phyloP scores from a whole-genome alignment of 345 rosid species.

The Draba incana region DNA sequence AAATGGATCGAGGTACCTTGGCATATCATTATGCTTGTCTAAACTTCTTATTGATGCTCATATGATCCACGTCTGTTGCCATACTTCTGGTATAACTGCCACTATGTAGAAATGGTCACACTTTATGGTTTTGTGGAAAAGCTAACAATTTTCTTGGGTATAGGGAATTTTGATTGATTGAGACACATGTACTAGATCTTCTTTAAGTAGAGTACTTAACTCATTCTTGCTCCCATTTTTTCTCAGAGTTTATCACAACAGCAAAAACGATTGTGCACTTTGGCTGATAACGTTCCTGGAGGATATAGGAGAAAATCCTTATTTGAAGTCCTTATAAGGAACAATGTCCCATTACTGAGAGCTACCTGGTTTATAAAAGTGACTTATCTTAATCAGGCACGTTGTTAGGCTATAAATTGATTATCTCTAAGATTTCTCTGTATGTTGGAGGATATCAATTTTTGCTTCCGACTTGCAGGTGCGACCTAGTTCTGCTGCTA shows the following conservation, averaged over 20 bases:
- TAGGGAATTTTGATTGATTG: constrained; percentile 11
- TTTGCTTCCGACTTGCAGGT: constrained; percentile 61
- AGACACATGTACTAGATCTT: constrained; percentile 7
- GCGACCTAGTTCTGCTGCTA: constrained; percentile 64
- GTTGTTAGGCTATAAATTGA: neutral
- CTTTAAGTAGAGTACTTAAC: constrained; percentile 22
- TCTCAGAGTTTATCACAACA: constrained; percentile 81
- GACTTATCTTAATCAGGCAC: constrained; percentile 96
- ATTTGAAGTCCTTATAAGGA: constrained; percentile 89
- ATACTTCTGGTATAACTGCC: constrained; percentile 14
- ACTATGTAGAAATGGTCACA: constrained; percentile 6
- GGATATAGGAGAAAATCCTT: constrained; percentile 73
- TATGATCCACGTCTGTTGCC: constrained; percentile 15
- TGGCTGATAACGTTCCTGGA: constrained; percentile 93
- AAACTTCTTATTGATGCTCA: constrained; percentile 14
- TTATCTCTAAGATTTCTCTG: constrained; percentile 2
- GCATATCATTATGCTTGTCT: constrained; percentile 21
- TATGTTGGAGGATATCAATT: constrained; percentile 33
- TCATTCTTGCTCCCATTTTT: constrained; percentile 25
- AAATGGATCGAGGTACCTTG: constrained; percentile 95
- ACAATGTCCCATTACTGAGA: constrained; percentile 91
- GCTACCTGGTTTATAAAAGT: constrained; percentile 99
- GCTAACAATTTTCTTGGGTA: constrained; percentile 11
- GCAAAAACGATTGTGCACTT: constrained; percentile 79
- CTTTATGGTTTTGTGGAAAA: constrained; percentile 13